Percentiles rank a stretch among this genome's conserved stretches.
phyloP scores from a whole-genome alignment of 768 basidiomycete species.

The Trametes cingulata region DNA sequence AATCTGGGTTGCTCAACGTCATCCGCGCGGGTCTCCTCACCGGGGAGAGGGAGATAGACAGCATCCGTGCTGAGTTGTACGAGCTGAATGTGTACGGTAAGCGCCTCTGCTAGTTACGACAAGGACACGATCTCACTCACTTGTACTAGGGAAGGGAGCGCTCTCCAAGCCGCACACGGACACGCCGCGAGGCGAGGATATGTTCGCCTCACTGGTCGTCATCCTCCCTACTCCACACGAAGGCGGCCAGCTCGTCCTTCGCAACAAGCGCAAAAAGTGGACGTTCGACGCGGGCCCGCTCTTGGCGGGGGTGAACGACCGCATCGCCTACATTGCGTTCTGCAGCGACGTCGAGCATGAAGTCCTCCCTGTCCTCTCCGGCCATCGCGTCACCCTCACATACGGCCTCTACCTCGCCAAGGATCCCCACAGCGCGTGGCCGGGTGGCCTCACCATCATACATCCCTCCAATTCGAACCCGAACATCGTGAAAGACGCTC shows the following conservation, averaged over 20 bases:
- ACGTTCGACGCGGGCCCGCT: constrained; percentile 36
- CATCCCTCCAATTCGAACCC: neutral
- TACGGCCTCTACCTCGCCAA: constrained; percentile 37
- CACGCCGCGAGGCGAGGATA: constrained; percentile 25
- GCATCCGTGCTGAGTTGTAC: neutral
- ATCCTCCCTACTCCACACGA: constrained; percentile 47
- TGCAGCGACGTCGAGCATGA: constrained; percentile 49
- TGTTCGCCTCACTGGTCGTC: constrained; percentile 51
- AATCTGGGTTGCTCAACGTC: neutral
- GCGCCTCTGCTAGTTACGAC: too few relatives aligned
- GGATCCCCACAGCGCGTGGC: neutral
- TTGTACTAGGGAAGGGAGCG: constrained; percentile 22
- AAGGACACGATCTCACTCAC: too few relatives aligned
- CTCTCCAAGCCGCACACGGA: constrained; percentile 34
- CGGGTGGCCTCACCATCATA: neutral
- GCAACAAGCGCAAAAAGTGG: constrained; percentile 14
- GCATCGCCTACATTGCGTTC: constrained; percentile 43
- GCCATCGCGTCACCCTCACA: constrained; percentile 45
- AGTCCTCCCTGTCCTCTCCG: constrained; percentile 40
- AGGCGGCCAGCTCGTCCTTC: constrained; percentile 45
- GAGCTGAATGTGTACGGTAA: neutral
- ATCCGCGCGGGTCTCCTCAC: constrained; percentile 24
- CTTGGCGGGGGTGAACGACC: constrained; percentile 6
- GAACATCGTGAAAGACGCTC: constrained; percentile 13
- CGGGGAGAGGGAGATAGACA: constrained; percentile 6